These are phyloP conservation scores for Candida sithepensis DNA, from an alignment of 805 yeast genomes.

Conservation along the genomic window DNA sequence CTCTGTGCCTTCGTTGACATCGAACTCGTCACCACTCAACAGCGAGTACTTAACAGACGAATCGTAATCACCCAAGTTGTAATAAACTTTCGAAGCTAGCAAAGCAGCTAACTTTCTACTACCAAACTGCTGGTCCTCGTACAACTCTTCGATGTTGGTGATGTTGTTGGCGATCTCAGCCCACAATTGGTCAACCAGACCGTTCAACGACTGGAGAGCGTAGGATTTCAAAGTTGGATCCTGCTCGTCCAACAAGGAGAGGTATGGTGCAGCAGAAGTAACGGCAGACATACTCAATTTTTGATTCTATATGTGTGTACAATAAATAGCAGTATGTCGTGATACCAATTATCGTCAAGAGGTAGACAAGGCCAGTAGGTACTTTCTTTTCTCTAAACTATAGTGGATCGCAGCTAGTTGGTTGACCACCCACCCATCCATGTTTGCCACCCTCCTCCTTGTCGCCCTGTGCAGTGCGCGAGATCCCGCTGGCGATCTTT, in stretches of 20 bases:
- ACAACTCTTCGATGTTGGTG: conserved; percentile 83
- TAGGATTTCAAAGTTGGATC: conserved; percentile 75
- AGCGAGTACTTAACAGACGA: conserved; percentile 86
- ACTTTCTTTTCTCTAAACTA: neutral
- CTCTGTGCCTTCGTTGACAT: conserved; percentile 73
- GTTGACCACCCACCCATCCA: neutral
- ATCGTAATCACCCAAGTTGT: conserved; percentile 91
- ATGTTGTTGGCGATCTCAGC: conserved; percentile 93
- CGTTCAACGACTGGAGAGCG: conserved; percentile 79
- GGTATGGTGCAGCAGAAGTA: conserved; percentile 85
- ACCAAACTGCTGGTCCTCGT: conserved; percentile 72
- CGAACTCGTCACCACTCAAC: conserved; percentile 76
- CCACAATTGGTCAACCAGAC: conserved; percentile 89
- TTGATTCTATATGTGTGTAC: neutral
- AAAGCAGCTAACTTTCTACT: conserved; percentile 83
- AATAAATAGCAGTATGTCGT: too few relatives aligned
- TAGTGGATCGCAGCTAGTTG: too few relatives aligned
- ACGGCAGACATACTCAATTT: conserved; percentile 24
- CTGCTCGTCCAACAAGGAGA: conserved; percentile 83
- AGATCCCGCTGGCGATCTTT: neutral
- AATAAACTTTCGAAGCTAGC: conserved; percentile 83
- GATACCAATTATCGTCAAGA: neutral
- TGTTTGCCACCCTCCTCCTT: neutral
- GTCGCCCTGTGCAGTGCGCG: too few relatives aligned
- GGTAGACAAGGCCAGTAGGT: neutral